A percentile compares a stretch with the other conserved stretches of the same genome.
These are phyloP conservation scores for Verbascum thapsus DNA, from an alignment of 257 asterid genomes.

Conservation along the genomic window DNA sequence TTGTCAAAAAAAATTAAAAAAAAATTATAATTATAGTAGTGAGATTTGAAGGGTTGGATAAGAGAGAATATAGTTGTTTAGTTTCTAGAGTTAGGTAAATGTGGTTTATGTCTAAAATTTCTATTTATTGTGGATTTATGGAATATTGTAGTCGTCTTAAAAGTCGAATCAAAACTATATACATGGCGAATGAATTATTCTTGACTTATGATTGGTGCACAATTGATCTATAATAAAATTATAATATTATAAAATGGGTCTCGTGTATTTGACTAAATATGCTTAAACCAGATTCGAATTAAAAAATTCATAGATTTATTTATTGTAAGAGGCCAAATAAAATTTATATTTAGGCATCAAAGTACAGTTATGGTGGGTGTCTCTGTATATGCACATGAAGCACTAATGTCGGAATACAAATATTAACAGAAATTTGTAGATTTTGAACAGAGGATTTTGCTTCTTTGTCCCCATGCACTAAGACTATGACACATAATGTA, in stretches of 20 bases:
- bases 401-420: conserved; percentile 29
- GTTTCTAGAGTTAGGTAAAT: conserved; percentile 11
- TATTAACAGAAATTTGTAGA: conserved; percentile 25
- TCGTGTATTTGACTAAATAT: too few species aligned
- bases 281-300: too few species aligned
- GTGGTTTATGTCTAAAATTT: neutral
- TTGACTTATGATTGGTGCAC: too few species aligned
- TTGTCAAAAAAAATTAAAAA: too few species aligned
- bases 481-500: conserved; percentile 41
- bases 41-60: conserved; percentile 39
- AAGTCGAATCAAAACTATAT: neutral
- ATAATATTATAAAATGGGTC: too few species aligned
- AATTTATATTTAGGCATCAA: too few species aligned
- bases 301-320: too few species aligned
- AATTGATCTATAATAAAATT: too few species aligned
- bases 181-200: too few species aligned
- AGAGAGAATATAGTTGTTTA: conserved; percentile 31
- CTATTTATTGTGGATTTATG: too few species aligned
- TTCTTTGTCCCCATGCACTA: conserved; percentile 46
- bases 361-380: conserved; percentile 37
- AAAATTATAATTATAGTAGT: conserved; percentile 8
- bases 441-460: conserved; percentile 40
- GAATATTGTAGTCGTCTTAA: too few species aligned
- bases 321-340: too few species aligned
- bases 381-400: conserved; percentile 49